phyloP scores from a whole-genome alignment of 2,329 filamentous ascomycete species.

The Penicillium sp. region DNA sequence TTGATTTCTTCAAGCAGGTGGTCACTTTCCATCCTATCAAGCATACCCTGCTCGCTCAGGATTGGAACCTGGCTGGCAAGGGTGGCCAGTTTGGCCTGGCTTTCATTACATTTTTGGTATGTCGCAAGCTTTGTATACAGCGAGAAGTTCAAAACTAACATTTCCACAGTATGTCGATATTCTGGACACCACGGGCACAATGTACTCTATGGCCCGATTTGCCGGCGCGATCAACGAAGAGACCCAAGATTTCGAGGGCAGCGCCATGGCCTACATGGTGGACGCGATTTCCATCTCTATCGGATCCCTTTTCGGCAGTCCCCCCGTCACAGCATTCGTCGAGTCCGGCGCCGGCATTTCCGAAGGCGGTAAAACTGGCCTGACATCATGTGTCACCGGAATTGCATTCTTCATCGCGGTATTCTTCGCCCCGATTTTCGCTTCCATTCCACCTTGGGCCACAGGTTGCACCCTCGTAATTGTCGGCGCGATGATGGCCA shows the following conservation, averaged over 20 bases:
- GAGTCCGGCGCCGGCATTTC: conserved; percentile 89
- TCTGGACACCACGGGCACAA: conserved; percentile 78
- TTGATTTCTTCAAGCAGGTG: conserved; percentile 86
- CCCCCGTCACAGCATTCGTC: conserved; percentile 83
- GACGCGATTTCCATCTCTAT: conserved; percentile 79
- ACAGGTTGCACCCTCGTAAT: conserved; percentile 86
- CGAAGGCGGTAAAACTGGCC: conserved; percentile 78
- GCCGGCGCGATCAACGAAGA: conserved; percentile 75
- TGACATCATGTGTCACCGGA: conserved; percentile 78
- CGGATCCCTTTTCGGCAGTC: conserved; percentile 72
- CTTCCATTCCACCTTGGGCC: conserved; percentile 84
- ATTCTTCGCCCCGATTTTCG: conserved; percentile 89
- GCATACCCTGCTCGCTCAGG: conserved; percentile 66
- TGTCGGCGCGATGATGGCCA: conserved; percentile 84
- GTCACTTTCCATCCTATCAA: conserved; percentile 79
- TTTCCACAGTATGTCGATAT: conserved; percentile 71
- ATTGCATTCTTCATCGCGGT: conserved; percentile 83
- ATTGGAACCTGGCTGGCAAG: conserved; percentile 69
- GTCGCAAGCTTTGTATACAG: background rate
- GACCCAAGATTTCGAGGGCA: conserved; percentile 85
- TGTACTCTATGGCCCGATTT: conserved; percentile 88
- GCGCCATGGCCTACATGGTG: conserved; percentile 76
- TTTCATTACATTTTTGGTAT: conserved; percentile 73
- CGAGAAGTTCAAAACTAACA: background rate
- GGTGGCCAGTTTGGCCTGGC: conserved; percentile 78